Evolutionary conservation across 352 stramenopile genomes (phyloP).

Genomic region (Globisporangium recalcitrans): DNA sequence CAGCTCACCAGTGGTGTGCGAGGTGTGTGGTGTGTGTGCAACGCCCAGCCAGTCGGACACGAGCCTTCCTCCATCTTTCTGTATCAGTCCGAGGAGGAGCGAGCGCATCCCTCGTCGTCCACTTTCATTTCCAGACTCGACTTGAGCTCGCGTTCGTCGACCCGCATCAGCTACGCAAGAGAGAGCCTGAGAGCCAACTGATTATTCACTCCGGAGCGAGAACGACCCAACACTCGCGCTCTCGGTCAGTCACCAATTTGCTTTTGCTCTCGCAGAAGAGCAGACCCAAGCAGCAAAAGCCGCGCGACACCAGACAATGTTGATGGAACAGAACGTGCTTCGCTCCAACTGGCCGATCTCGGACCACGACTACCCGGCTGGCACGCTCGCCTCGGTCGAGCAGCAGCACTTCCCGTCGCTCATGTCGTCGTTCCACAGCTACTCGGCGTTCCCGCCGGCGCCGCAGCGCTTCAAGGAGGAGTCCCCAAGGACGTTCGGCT

Average conservation of each 20-base stretch:
- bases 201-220: neutral
- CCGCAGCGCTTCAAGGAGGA: constrained; percentile 18
- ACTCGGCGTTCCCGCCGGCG: constrained; percentile 12
- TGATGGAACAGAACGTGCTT: constrained; percentile 22
- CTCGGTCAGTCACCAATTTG: constrained; percentile 9
- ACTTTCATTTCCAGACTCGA: constrained; percentile 11
- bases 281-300: neutral
- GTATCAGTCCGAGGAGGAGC: neutral
- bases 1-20: neutral
- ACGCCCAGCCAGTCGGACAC: constrained; percentile 9
- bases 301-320: constrained; percentile 5
- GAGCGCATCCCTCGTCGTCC: constrained; percentile 3
- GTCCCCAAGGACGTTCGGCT: constrained; percentile 17
- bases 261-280: neutral
- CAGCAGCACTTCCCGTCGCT: constrained; percentile 19
- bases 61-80: neutral
- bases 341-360: constrained; percentile 15
- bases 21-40: constrained; percentile 1
- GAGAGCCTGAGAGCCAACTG: neutral
- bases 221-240: neutral
- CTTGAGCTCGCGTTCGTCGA: constrained; percentile 3
- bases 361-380: constrained; percentile 14
- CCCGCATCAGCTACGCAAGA: neutral
- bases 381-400: constrained; percentile 14
- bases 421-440: constrained; percentile 16